Evolutionary conservation across 352 stramenopile species (phyloP), one percentile per base, ranked within the genome.

Genomic region (Globisporangium recalcitrans): DNA sequence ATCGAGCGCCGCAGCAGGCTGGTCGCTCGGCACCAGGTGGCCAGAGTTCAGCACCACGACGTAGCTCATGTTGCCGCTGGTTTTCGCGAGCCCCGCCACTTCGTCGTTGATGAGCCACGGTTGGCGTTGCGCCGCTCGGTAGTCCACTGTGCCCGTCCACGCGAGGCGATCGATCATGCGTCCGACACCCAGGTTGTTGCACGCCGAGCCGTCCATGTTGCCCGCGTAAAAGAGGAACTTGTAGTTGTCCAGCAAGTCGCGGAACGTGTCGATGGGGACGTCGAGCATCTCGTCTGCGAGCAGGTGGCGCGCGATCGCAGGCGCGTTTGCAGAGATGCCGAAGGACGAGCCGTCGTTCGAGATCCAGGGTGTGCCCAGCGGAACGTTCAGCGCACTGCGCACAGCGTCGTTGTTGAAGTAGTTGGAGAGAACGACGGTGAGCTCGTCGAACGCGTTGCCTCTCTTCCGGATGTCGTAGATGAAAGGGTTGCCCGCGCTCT

Each of bases 371-470:
- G 80, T 87, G 21, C 78, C 80, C 3, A 64, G 61, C 14, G 79
- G 75, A 16, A 98, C 88, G 60, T 98, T 86, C 21, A 98, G 75
- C 11, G 91, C 93, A 40, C 88, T 74, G 48, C 83, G 81, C 49
- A 97, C 89, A 1, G 65, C 67, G 49, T 92, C 70, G 55, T 86
- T 69, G 58, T 93, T 93, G 32, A 98, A 86, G 58, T 96, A 98
- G 52, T 74, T 79, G 24, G 74, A 85, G 11, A 93, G 65, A 22
- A 64, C 34, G 24, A 52, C 61, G 36, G 74, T 90, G 59, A 90
- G 54, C 11, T 78, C 77, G 34, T 71, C 62, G 53, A 91, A 90
- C 14, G 74, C 65, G 56, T 91, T 88, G 26, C 67, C 70, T 4
- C 58, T 62, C 60, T 91, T 72, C 24, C 84, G 84, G 32, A 93